phyloP scores from a whole-genome alignment of 108 stramenopile genomes.

The Nitzschia putrida region DNA sequence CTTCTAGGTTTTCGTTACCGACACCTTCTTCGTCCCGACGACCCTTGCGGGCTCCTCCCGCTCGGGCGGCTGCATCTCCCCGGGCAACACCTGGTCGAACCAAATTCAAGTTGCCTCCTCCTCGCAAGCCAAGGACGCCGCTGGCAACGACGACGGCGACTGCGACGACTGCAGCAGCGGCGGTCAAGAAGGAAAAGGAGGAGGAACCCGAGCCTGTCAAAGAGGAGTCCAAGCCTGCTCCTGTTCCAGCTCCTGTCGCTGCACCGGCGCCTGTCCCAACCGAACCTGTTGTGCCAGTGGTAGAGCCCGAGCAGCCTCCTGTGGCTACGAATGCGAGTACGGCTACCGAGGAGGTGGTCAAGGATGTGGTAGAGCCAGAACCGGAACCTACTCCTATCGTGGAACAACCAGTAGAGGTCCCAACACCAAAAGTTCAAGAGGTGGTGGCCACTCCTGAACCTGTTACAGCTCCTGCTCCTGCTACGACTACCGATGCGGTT shows the following conservation, averaged over 20 bases:
- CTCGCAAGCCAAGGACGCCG: slow-evolving; percentile 7
- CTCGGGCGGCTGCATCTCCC: not conserved
- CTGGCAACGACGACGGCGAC: not conserved
- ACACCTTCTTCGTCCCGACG: slow-evolving; percentile 1
- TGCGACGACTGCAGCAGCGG: not conserved
- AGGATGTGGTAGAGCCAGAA: too few species aligned
- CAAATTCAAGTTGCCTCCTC: slow-evolving; percentile 36
- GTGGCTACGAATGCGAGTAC: too few species aligned
- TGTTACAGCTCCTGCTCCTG: too few species aligned
- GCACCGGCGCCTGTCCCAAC: too few species aligned
- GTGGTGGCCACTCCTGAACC: too few species aligned
- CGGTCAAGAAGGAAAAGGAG: not conserved
- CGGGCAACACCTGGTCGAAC: slow-evolving; percentile 8
- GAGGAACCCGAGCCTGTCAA: not conserved
- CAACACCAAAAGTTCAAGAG: too few species aligned
- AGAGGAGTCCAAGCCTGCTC: not conserved
- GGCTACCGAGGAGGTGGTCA: too few species aligned
- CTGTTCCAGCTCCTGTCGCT: too few species aligned
- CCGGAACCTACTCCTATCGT: too few species aligned
- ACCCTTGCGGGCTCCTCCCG: slow-evolving; percentile 20
- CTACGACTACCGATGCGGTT: not conserved
- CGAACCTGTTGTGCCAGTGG: too few species aligned
- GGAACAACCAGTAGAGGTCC: too few species aligned
- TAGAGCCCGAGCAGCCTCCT: too few species aligned
- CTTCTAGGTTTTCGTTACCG: not conserved